Evolutionary conservation across 2,329 filamentous ascomycete genomes (phyloP), one percentile per base, ranked within the genome.

Genomic region (Calonectria multiphialidica): DNA sequence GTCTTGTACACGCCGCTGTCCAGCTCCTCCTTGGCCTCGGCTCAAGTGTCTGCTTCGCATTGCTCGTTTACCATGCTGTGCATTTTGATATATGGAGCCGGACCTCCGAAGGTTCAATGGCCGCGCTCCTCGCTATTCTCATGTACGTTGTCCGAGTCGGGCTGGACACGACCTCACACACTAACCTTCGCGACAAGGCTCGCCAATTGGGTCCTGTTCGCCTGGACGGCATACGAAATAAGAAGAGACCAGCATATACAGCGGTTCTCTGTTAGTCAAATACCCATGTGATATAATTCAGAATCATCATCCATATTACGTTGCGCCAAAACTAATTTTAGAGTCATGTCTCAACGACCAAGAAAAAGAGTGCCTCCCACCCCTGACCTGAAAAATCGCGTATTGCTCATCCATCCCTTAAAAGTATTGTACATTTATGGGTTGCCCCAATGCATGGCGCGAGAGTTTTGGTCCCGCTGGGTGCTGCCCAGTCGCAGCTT

Each of bases 1-100:
- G 57, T 13, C 47, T 66, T 5, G 68, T 74, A 30, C 73, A 78
- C 33, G 71, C 72, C 7, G 62, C 50, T 15, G 35, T 78, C 12
- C 78, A 80, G 21, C 68, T 79, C 10, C 61, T 79, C 35, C 61
- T 81, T 9, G 78, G 77, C 7, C 40, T 78, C 2, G 77, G 78
- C 7, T 70, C 76, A 8, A 76, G 75, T 4, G 71, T 67, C 8
- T 77, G 78, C 40, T 77, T 80, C 45, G 72, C 62, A 1, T 53
- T 80, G 50, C 62, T 80, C 8, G 66, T 78, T 1, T 76, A 74
- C 23, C 75, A 80, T 25, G 64, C 77, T 49, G 71, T 74, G 15
- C 67, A 57, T 21, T 74, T 74, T 9, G 23, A 63, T 12, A 65
- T 73, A 13, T 77, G 76, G 74, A 75, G 70, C 28, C 64, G 70